These are phyloP conservation scores for Saksenaea oblongispora DNA, from an alignment of 371 early-diverging fungal species.

Conservation along the genomic window DNA sequence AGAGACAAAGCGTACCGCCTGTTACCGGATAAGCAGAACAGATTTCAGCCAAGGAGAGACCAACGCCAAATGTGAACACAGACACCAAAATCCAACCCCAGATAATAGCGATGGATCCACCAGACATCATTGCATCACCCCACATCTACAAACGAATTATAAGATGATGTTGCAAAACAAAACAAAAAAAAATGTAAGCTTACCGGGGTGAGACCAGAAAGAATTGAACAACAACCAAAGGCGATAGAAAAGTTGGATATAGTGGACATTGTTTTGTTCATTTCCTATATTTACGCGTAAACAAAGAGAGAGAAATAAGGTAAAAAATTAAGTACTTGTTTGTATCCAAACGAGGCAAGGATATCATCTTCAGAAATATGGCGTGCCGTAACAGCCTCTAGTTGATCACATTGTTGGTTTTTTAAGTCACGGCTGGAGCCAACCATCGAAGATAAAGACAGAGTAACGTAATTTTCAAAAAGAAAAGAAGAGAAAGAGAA, in stretches of 20 bases:
- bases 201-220: constrained; percentile 63
- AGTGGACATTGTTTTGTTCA: constrained; percentile 65
- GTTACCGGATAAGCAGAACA: constrained; percentile 70
- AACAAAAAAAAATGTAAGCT: no score
- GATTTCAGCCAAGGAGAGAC: constrained; percentile 70
- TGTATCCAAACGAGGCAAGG: constrained; percentile 53
- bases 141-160: constrained; percentile 27
- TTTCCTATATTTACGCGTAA: constrained; percentile 41
- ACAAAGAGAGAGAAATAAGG: not conserved
- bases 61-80: constrained; percentile 62
- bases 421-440: constrained; percentile 21
- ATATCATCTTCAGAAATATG: constrained; percentile 42
- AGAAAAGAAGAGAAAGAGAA: not conserved
- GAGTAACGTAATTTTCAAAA: constrained; percentile 16
- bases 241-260: constrained; percentile 68
- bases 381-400: constrained; percentile 23
- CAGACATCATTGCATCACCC: constrained; percentile 59
- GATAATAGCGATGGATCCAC: constrained; percentile 65
- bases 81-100: constrained; percentile 73
- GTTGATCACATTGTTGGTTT: constrained; percentile 12
- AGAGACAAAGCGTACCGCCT: constrained; percentile 52
- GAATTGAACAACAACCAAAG: constrained; percentile 62
- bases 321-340: constrained; percentile 31
- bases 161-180: not conserved
- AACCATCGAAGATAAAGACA: constrained; percentile 17